Base-by-base conservation (phyloP, 495 filamentous ascomycete genomes). In the Mytilinidion resinicola region DNA sequence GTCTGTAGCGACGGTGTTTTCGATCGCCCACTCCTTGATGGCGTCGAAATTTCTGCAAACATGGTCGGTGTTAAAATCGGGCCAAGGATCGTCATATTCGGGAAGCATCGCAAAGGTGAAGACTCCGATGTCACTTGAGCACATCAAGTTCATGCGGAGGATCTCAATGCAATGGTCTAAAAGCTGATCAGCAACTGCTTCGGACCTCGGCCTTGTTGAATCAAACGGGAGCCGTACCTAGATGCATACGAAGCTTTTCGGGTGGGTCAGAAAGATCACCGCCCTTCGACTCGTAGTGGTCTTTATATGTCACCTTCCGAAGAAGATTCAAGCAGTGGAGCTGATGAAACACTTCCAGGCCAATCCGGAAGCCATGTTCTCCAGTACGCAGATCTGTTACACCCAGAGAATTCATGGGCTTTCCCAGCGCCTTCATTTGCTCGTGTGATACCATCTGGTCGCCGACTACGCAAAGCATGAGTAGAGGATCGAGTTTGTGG, bases 301-400 rank as follows among this genome's bases (percentile, higher is more conserved):
- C 74, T 30, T 73, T 75, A 61, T 80, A 76, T 1, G 76, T 71
- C 10, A 75, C 70, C 47, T 79, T 76, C 11, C 80, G 71, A 4
- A 80, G 50, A 19, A 80, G 61, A 59, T 81, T 79, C 41, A 81
- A 66, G 66, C 80, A 82, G 60, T 79, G 77, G 17, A 82, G 69
- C 19, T 49, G 78, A 64, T 82, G 78, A 67, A 82, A 80, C 1
- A 80, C 76, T 51, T 82, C 78, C n/a, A 82, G 62, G 7, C 75
- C 78, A 1, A 78, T 75, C 11, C 78, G 69, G 58, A 78, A 80
- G 0, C 78, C 78, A 49, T 74, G 72, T 50, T 76, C 73, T 19
- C 76, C 76, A 7, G 77, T 77, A 43, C 72, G 71, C 34, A 76
- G 78, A 59, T 80, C 70, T 38, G 71, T 76, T 55, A 78, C 78